Conservation (phyloP, 1,284 basidiomycete genomes). For the Ceratobasidium sp. region DNA sequence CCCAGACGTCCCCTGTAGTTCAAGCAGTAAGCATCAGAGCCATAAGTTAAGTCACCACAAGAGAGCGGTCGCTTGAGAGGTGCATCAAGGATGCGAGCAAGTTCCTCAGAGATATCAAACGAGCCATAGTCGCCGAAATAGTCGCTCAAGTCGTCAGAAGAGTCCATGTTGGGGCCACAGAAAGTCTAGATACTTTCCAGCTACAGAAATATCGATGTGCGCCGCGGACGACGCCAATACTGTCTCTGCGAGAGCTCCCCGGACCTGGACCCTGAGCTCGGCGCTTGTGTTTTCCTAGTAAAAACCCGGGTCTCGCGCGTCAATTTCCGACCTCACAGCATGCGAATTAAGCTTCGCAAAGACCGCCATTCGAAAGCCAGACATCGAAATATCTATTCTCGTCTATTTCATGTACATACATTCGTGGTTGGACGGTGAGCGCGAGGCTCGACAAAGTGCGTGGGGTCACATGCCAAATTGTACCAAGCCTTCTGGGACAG, state of each 20-base stretch:
- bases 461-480: constrained; percentile 1
- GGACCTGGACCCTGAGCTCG: constrained; percentile 8
- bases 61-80: neutral
- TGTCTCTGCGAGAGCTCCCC: neutral
- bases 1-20: neutral
- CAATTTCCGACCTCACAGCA: neutral
- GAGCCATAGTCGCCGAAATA: neutral
- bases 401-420: neutral
- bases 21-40: neutral
- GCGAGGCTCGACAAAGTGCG: neutral
- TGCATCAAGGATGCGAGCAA: neutral
- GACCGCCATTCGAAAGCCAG: neutral
- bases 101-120: neutral
- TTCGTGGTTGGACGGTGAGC: neutral
- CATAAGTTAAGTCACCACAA: neutral
- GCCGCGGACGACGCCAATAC: neutral
- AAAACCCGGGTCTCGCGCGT: neutral
- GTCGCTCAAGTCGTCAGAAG: neutral
- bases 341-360: neutral
- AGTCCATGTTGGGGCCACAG: neutral
- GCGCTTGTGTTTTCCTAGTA: constrained; percentile 19
- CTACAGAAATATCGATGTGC: neutral
- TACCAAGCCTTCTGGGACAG: constrained; percentile 29
- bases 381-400: constrained; percentile 10
- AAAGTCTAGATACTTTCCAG: neutral